A percentile compares a stretch with the other conserved stretches of the same genome.
Conservation (phyloP, 2,329 filamentous ascomycete genomes). For the Diplodia seriata region DNA sequence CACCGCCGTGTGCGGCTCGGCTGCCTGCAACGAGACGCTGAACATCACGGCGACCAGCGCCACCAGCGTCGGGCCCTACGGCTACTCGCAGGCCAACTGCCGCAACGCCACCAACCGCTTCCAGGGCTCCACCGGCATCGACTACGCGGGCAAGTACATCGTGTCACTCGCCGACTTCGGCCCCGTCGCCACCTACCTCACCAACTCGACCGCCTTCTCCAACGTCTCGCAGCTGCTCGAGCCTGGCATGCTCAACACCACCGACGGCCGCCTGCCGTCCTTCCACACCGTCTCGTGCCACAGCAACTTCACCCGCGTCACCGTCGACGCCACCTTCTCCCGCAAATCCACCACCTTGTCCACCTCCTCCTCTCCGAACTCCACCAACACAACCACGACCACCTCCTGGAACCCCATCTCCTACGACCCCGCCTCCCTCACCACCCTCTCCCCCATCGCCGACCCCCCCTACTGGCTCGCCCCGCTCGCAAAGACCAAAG, state of each 20-base stretch:
- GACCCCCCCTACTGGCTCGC: slow-evolving; percentile 19
- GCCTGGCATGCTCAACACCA: slow-evolving; percentile 5
- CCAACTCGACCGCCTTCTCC: slow-evolving; percentile 5
- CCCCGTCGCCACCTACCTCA: background rate
- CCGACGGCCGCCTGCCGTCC: background rate
- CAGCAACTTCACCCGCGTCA: slow-evolving; percentile 24
- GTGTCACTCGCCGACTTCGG: slow-evolving; percentile 9
- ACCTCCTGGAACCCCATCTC: slow-evolving; percentile 24
- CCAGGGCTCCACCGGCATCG: background rate
- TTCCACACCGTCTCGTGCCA: slow-evolving; percentile 5
- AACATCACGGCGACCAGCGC: background rate
- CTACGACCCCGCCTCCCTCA: slow-evolving; percentile 8
- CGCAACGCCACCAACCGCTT: background rate
- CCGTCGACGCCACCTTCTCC: slow-evolving; percentile 20
- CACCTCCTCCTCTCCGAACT: background rate
- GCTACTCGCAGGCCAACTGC: background rate
- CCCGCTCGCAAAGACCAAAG: slow-evolving; percentile 9
- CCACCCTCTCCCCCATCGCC: background rate
- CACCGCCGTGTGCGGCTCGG: background rate
- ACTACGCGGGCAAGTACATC: slow-evolving; percentile 10
- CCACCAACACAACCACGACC: background rate
- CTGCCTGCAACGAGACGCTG: slow-evolving; percentile 22
- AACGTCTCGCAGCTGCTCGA: background rate
- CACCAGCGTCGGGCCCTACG: background rate
- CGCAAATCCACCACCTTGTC: background rate